These are phyloP conservation scores for Rachicladosporium sp. DNA, from an alignment of 2,329 filamentous ascomycete species.

Conservation along the genomic window DNA sequence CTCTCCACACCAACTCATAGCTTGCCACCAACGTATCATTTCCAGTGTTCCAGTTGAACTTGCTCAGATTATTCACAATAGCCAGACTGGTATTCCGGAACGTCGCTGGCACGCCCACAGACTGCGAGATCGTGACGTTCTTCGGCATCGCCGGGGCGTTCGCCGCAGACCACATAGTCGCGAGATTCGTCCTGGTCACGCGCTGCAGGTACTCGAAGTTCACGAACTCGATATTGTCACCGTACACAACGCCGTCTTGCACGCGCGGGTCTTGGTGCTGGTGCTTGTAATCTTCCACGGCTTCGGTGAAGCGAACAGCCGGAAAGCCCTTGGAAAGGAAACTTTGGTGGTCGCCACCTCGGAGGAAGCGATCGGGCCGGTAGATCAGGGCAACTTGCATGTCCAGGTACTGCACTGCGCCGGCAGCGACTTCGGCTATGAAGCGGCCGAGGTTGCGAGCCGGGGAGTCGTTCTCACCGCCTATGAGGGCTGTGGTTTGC, in stretches of 20 bases:
- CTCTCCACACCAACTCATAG: slow-evolving; percentile 47
- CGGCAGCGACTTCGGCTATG: slow-evolving; percentile 42
- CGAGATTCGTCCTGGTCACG: slow-evolving; percentile 43
- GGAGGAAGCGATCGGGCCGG: slow-evolving; percentile 43
- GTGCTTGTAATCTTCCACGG: slow-evolving; percentile 44
- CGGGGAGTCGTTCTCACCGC: slow-evolving; percentile 44
- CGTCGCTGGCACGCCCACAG: slow-evolving; percentile 16
- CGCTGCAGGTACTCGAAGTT: slow-evolving; percentile 44
- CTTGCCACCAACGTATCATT: slow-evolving; percentile 30
- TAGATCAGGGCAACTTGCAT: slow-evolving; percentile 48
- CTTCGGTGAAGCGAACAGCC: slow-evolving; percentile 45
- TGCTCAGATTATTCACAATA: slow-evolving; percentile 33
- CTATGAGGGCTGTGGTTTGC: slow-evolving; percentile 30
- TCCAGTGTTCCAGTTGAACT: slow-evolving; percentile 36
- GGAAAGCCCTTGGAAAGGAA: slow-evolving; percentile 46
- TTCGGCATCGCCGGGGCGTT: slow-evolving; percentile 38
- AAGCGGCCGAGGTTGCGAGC: slow-evolving; percentile 44
- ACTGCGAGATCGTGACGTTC: slow-evolving; percentile 34
- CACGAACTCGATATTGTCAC: slow-evolving; percentile 45
- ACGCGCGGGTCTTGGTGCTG: slow-evolving; percentile 45
- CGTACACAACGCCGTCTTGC: slow-evolving; percentile 40
- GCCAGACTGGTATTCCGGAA: slow-evolving; percentile 12
- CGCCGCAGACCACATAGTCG: slow-evolving; percentile 42
- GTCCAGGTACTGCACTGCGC: slow-evolving; percentile 37
- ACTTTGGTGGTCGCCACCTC: slow-evolving; percentile 44